phyloP scores from a whole-genome alignment of 2,329 filamentous ascomycete species.

The Helotiales sp. region DNA sequence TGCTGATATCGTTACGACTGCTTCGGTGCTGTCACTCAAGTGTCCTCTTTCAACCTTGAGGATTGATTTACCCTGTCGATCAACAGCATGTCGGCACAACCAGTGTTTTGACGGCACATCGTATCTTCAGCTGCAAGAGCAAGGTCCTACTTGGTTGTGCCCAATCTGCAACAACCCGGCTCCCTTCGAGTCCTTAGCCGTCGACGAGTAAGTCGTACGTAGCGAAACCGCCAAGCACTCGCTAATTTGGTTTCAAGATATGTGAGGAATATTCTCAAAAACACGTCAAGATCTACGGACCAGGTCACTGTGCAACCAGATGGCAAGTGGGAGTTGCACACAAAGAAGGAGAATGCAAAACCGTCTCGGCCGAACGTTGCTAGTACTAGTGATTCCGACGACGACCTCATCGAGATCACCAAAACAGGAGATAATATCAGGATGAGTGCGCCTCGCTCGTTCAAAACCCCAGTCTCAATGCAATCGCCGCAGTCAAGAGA shows the following conservation, averaged over 20 bases:
- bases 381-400: slow-evolving; percentile 41
- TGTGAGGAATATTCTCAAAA: slow-evolving; percentile 80
- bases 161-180: slow-evolving; percentile 87
- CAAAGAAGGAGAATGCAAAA: slow-evolving; percentile 24
- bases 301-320: slow-evolving; percentile 89
- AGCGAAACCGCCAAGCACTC: slow-evolving; percentile 9
- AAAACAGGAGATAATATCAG: slow-evolving; percentile 33
- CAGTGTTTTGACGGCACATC: slow-evolving; percentile 94
- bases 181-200: slow-evolving; percentile 76
- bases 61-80: slow-evolving; percentile 77
- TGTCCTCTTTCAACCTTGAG: slow-evolving; percentile 88
- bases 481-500: slow-evolving; percentile 27
- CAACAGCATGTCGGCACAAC: slow-evolving; percentile 78
- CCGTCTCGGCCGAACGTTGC: slow-evolving; percentile 23
- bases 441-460: slow-evolving; percentile 23
- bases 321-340: slow-evolving; percentile 66
- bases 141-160: slow-evolving; percentile 95
- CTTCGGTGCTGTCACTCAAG: slow-evolving; percentile 85
- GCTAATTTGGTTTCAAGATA: slow-evolving; percentile 56
- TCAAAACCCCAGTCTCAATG: slow-evolving; percentile 25
- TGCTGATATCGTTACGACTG: slow-evolving; percentile 85
- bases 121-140: slow-evolving; percentile 91
- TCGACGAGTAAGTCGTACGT: slow-evolving; percentile 70
- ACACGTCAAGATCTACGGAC: slow-evolving; percentile 69
- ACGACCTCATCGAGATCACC: slow-evolving; percentile 51